These are phyloP conservation scores for Diddensiella transvaalensis DNA, from an alignment of 805 yeast genomes.

Conservation along the genomic window DNA sequence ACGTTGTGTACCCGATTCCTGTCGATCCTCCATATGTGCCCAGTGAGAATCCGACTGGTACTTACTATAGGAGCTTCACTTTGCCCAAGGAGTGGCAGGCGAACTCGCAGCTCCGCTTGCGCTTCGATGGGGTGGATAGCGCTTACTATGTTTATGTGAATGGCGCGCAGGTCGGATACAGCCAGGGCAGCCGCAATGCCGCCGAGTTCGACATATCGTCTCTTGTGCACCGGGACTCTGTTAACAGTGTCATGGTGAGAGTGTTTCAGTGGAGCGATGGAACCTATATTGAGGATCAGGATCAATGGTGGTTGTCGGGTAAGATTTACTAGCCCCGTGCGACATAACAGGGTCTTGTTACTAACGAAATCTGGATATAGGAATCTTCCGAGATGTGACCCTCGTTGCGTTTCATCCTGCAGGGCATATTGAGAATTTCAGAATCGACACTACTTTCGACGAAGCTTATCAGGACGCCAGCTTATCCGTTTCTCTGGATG, in stretches of 20 bases:
- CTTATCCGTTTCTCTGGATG: constrained; percentile 7
- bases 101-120: constrained; percentile 24
- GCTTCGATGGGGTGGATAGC: constrained; percentile 38
- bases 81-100: constrained; percentile 22
- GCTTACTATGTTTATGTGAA: constrained; percentile 35
- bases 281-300: constrained; percentile 38
- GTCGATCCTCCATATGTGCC: constrained; percentile 36
- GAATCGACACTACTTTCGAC: constrained; percentile 16
- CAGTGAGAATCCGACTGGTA: constrained; percentile 34
- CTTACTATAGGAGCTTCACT: constrained; percentile 29
- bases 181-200: constrained; percentile 35
- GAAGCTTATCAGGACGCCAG: constrained; percentile 6
- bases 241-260: constrained; percentile 25
- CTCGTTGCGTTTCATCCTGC: constrained; percentile 26
- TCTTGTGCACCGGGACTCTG: constrained; percentile 11
- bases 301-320: constrained; percentile 39
- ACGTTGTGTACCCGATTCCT: constrained; percentile 32
- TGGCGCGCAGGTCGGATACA: constrained; percentile 32
- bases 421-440: constrained; percentile 32
- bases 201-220: constrained; percentile 33
- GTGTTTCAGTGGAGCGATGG: constrained; percentile 37
- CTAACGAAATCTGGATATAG: not conserved
- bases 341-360: no score
- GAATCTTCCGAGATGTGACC: constrained; percentile 37
- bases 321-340: constrained; percentile 22